Evolutionary conservation across 306 rosid genomes (phyloP), one percentile per base, ranked within the genome.

Genomic region (Vigna reflexopilosa): DNA sequence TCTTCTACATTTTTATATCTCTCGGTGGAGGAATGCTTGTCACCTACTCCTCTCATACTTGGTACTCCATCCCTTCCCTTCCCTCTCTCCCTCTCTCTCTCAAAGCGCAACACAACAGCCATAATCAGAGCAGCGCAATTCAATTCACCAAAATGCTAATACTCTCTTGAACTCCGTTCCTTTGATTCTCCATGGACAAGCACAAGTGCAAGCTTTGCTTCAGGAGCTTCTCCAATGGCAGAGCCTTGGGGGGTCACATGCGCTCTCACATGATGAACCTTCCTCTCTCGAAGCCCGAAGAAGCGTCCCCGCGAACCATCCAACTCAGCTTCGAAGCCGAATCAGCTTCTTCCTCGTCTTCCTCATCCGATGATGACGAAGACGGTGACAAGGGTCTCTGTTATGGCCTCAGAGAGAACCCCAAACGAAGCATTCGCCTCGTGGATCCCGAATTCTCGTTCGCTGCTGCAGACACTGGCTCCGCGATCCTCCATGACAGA

Each of bases 191-290:
- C 1, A 67, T 93, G 98, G 97, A 94, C 74, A 90, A 76, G 80
- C 93, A 92, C 78, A 88, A 85, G 87, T 95, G 98, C 73, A 91
- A 87, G 87, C 87, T 90, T 26, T 95, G 97, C 87, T 86, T 69
- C 67, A 86, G 89, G 67, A 87, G 80, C 78, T 95, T 95, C 85
- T 84, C 92, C 65, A 95, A 92, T 85, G 98, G 98, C 20, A 92
- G 95, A 81, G 98, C 98, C n/a, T 84, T 91, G 54, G 98, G 98
- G 19, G 98, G 98, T 76, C 98, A 95, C 83, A 92, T 95, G 98
- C 88, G 98, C 89, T 95, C 98, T 80, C 98, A 95, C 80, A 82
- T 95, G 97, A 69, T 89, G 92, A 91, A 86, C 82, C 93, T 90
- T 63, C 88, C 88, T 59, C 72, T 79, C 24, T 1, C 84, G 0